Conservation (phyloP, 495 filamentous ascomycete species). For the Talaromyces liani region DNA sequence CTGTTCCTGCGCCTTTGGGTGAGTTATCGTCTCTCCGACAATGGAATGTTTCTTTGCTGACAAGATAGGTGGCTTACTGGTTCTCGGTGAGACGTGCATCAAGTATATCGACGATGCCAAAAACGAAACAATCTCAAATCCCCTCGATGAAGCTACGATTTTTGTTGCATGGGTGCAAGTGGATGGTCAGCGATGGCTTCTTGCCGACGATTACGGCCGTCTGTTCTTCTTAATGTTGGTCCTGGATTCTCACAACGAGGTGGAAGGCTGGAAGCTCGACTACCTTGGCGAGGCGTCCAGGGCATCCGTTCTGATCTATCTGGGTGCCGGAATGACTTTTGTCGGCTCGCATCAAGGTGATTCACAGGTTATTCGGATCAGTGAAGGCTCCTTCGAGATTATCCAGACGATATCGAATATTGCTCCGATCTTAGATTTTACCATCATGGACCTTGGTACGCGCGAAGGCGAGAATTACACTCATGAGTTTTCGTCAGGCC, state of each 20-base stretch:
- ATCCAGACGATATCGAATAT: conserved; percentile 79
- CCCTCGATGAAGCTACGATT: conserved; percentile 63
- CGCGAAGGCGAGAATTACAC: conserved; percentile 66
- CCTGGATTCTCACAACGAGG: conserved; percentile 51
- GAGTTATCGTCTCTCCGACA: conserved; percentile 13
- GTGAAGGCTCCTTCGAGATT: conserved; percentile 47
- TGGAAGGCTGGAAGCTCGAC: conserved; percentile 59
- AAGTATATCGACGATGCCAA: conserved; percentile 70
- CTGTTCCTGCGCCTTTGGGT: conserved; percentile 59
- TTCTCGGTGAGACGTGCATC: conserved; percentile 79
- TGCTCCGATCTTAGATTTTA: conserved; percentile 87
- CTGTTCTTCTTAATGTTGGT: conserved; percentile 74
- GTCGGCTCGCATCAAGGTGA: conserved; percentile 90
- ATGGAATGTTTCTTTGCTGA: conserved; percentile 10
- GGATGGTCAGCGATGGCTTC: conserved; percentile 68
- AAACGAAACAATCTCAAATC: conserved; percentile 51
- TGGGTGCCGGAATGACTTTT: conserved; percentile 68
- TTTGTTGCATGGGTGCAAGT: conserved; percentile 86
- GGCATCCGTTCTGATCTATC: conserved; percentile 69
- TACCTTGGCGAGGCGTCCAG: conserved; percentile 64
- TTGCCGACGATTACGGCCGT: conserved; percentile 84
- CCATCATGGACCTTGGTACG: conserved; percentile 90
- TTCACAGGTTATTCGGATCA: conserved; percentile 71
- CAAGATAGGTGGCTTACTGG: conserved; percentile 64
- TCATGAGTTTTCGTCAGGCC: conserved; percentile 89